Percentiles rank a stretch among this genome's conserved stretches.
Evolutionary conservation across 257 asterid species (phyloP).

Genomic region (Solanum clarkiae): DNA sequence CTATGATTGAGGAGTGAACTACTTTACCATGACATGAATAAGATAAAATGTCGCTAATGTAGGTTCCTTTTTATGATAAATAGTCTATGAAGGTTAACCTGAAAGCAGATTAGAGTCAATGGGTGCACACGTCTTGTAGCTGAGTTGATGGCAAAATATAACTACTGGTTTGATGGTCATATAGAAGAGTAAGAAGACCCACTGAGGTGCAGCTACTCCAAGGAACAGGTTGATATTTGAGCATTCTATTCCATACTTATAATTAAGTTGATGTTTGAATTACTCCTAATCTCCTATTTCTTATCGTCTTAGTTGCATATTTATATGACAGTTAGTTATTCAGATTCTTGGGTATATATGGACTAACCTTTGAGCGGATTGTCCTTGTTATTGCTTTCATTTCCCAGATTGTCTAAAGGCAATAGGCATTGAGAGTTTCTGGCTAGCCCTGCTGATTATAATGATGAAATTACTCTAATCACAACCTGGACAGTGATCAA

Average conservation of each 20-base stretch:
- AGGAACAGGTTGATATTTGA: background rate
- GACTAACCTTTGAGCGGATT: background rate
- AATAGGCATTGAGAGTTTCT: background rate
- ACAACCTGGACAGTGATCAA: background rate
- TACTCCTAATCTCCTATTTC: background rate
- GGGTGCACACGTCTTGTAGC: background rate
- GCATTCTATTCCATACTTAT: background rate
- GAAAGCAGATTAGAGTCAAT: background rate
- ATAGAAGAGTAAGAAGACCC: background rate
- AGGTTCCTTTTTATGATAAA: background rate
- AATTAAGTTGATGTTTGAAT: background rate
- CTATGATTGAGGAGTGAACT: background rate
- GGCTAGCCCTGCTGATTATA: background rate
- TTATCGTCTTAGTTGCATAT: background rate
- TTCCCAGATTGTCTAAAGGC: background rate
- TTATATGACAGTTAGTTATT: background rate
- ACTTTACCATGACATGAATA: background rate
- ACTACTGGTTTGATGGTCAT: background rate
- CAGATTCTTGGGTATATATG: background rate
- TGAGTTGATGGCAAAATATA: background rate
- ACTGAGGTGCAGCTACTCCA: background rate
- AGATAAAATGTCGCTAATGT: background rate
- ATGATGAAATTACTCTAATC: background rate
- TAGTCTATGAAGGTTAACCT: background rate
- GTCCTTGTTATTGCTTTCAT: background rate